Conservation (phyloP, 2,329 filamentous ascomycete species). For the Pseudofabraea citricarpa region DNA sequence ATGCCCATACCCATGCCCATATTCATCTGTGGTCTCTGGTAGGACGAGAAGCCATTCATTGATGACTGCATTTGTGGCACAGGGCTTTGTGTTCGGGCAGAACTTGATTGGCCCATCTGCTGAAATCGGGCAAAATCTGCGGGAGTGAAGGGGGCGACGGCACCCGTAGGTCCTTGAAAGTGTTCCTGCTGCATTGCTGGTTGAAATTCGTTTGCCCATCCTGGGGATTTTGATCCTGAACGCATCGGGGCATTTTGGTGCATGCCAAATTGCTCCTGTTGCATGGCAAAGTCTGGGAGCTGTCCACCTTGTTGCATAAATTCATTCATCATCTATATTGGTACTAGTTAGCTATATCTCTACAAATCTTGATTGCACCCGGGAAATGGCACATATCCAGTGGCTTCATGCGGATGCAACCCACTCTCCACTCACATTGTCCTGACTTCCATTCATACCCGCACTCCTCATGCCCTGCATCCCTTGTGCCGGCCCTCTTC, state of each 20-base stretch:
- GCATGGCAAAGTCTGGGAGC: slow-evolving; percentile 37
- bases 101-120: slow-evolving; percentile 58
- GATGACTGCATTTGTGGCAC: slow-evolving; percentile 31
- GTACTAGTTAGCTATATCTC: slow-evolving; percentile 10
- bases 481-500: slow-evolving; percentile 64
- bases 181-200: slow-evolving; percentile 53
- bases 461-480: slow-evolving; percentile 75
- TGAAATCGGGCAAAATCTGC: slow-evolving; percentile 88
- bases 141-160: slow-evolving; percentile 62
- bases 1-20: slow-evolving; percentile 42
- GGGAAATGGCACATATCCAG: no score
- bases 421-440: slow-evolving; percentile 49
- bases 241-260: slow-evolving; percentile 22
- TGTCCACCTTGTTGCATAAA: slow-evolving; percentile 78
- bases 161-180: slow-evolving; percentile 53
- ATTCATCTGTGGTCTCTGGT: slow-evolving; percentile 52
- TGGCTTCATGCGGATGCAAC: no score
- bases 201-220: slow-evolving; percentile 62
- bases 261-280: slow-evolving; percentile 19
- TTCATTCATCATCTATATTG: slow-evolving; percentile 77
- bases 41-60: slow-evolving; percentile 40
- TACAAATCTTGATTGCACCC: background rate
- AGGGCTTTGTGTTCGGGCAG: slow-evolving; percentile 56
- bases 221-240: slow-evolving; percentile 28
- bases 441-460: slow-evolving; percentile 52